These are phyloP conservation scores for Cladobotryum protrusum DNA, from an alignment of 2,329 filamentous ascomycete species.

Conservation along the genomic window DNA sequence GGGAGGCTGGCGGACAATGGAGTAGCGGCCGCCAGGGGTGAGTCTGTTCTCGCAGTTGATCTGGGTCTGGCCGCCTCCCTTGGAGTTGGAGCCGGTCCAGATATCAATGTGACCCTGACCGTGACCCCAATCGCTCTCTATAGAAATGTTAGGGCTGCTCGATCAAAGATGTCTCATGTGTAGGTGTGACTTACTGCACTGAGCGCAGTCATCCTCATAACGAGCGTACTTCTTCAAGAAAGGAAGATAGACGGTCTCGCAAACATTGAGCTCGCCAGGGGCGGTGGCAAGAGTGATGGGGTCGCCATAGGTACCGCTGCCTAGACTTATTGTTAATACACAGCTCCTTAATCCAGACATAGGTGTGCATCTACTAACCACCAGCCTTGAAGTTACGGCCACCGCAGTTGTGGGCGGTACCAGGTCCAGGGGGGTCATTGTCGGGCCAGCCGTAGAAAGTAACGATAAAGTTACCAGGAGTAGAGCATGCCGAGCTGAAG, in stretches of 20 bases:
- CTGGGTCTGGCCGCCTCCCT: constrained; percentile 11
- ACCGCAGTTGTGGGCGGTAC: constrained; percentile 12
- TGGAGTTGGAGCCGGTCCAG: constrained; percentile 13
- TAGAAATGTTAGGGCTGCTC: no score
- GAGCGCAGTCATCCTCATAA: constrained; percentile 13
- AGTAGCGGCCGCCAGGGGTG: constrained; percentile 13
- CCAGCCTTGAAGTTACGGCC: constrained; percentile 12
- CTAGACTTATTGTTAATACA: not conserved
- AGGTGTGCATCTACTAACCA: not conserved
- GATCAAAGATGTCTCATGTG: not conserved
- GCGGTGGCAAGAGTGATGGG: constrained; percentile 14
- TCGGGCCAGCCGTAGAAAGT: constrained; percentile 16
- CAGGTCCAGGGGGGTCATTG: constrained; percentile 14
- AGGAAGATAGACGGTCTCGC: constrained; percentile 14
- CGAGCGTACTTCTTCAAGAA: constrained; percentile 15
- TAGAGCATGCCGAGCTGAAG: constrained; percentile 11
- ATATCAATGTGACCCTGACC: constrained; percentile 15
- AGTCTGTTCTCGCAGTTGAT: constrained; percentile 15
- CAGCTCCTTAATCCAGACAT: no score
- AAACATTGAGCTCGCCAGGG: constrained; percentile 12
- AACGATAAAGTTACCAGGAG: constrained; percentile 10
- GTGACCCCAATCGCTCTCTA: constrained; percentile 6
- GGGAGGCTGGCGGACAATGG: constrained; percentile 11
- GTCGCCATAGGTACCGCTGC: constrained; percentile 12
- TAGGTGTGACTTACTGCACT: constrained; percentile 9